A percentile compares a stretch with the other conserved stretches of the same genome.
Evolutionary conservation across 2,329 filamentous ascomycete species (phyloP).

Genomic region (Capronia coronata): DNA sequence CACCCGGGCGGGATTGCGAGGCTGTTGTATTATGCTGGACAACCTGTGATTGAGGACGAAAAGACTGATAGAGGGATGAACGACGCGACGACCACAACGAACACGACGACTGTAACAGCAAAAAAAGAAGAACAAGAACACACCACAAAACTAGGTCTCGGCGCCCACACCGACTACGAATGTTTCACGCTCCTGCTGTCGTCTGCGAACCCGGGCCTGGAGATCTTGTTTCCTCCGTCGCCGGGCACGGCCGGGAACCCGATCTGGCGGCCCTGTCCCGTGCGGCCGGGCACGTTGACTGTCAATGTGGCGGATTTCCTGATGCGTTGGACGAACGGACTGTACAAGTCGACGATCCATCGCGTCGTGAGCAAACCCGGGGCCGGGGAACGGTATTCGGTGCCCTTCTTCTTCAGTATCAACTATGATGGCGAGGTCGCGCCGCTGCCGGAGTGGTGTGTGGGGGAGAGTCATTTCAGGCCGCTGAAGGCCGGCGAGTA

Average conservation of each 20-base stretch:
- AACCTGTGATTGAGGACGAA: conserved; percentile 1
- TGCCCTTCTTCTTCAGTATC: conserved; percentile 37
- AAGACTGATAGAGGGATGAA: too few species aligned
- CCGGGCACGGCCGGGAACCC: conserved; percentile 21
- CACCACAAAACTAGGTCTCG: conserved; percentile 25
- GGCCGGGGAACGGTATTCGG: conserved; percentile 36
- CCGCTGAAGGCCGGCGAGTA: conserved; percentile 28
- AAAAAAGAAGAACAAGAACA: neutral
- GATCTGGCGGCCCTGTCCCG: conserved; percentile 28
- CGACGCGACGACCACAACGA: too few species aligned
- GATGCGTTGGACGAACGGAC: conserved; percentile 40
- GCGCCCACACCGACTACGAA: conserved; percentile 37
- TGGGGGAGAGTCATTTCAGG: conserved; percentile 21
- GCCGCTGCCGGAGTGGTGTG: conserved; percentile 32
- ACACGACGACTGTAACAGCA: too few species aligned
- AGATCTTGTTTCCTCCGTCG: conserved; percentile 28
- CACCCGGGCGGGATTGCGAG: conserved; percentile 41
- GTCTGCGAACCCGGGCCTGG: conserved; percentile 26
- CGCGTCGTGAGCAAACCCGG: conserved; percentile 37
- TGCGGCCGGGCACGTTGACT: conserved; percentile 38
- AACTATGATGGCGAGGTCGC: conserved; percentile 23
- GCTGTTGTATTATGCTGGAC: conserved; percentile 29
- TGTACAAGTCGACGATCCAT: conserved; percentile 42
- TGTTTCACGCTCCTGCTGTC: conserved; percentile 45
- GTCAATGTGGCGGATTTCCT: conserved; percentile 45